Percentiles rank a stretch among this genome's conserved stretches.
phyloP scores from a whole-genome alignment of 495 filamentous ascomycete species.

The Podospora bellae-mahoneyi region DNA sequence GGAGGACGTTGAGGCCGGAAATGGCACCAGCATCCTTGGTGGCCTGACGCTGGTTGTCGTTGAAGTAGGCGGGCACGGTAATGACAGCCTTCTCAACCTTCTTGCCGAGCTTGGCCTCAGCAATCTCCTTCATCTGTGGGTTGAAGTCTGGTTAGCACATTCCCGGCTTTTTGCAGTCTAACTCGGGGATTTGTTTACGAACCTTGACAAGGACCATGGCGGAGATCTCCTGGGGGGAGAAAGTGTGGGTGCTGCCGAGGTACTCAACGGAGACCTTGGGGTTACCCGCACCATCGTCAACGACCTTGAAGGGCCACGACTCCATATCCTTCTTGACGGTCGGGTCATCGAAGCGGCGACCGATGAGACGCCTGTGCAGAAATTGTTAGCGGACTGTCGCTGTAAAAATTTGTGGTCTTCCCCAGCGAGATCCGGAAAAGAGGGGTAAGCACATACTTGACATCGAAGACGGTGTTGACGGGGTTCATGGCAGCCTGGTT shows the following conservation, averaged over 20 bases:
- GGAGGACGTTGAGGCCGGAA: slow-evolving; percentile 93
- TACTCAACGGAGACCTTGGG: slow-evolving; percentile 95
- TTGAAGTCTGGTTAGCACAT: slow-evolving; percentile 18
- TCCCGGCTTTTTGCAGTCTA: not conserved
- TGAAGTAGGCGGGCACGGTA: slow-evolving; percentile 99
- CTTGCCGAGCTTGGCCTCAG: slow-evolving; percentile 92
- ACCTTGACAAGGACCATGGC: slow-evolving; percentile 93
- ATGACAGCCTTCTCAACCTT: slow-evolving; percentile 98
- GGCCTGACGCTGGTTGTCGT: slow-evolving; percentile 98
- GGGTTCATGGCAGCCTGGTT: slow-evolving; percentile 99
- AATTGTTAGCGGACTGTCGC: slow-evolving; percentile 27
- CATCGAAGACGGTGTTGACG: slow-evolving; percentile 95
- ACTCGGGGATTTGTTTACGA: slow-evolving; percentile 21
- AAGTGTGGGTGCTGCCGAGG: slow-evolving; percentile 87
- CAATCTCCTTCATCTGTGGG: slow-evolving; percentile 89
- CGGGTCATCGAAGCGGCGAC: slow-evolving; percentile 88
- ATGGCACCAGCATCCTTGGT: slow-evolving; percentile 99
- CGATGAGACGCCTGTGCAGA: slow-evolving; percentile 74
- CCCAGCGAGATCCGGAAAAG: not conserved
- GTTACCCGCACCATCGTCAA: slow-evolving; percentile 76
- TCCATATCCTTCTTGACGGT: slow-evolving; percentile 98
- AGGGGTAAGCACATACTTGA: slow-evolving; percentile 56
- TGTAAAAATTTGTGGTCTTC: not conserved
- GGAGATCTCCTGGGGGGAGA: slow-evolving; percentile 97
- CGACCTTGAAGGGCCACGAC: slow-evolving; percentile 97